Conservation (phyloP, 768 basidiomycete species). For the Chlorophyllum brunneum region DNA sequence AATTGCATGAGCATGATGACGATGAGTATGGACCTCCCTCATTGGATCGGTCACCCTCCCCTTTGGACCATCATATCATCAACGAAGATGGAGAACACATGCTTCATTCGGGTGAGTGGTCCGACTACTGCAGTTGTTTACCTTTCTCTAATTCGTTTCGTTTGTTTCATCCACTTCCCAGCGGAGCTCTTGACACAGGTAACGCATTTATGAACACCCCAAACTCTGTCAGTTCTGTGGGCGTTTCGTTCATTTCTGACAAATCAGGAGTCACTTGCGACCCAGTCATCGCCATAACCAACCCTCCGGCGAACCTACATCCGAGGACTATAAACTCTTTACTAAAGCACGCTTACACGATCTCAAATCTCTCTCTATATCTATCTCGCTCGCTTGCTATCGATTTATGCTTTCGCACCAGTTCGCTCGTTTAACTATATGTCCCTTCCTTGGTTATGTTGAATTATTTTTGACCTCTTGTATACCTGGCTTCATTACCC, state of each 20-base stretch:
- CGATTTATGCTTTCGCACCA: constrained; percentile 9
- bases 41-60: not conserved
- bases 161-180: not conserved
- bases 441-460: not conserved
- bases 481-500: not conserved
- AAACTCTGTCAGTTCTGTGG: not conserved
- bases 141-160: not conserved
- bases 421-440: not conserved
- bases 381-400: not conserved
- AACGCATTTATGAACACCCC: not conserved
- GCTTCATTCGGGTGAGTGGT: constrained; percentile 9
- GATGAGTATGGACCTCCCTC: constrained; percentile 1
- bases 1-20: constrained; percentile 2
- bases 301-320: not conserved
- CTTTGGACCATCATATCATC: not conserved
- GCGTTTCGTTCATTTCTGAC: not conserved
- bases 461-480: not conserved
- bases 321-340: not conserved
- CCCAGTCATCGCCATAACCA: not conserved
- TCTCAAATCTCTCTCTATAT: not conserved
- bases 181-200: constrained; percentile 9
- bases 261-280: not conserved
- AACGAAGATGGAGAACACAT: constrained; percentile 7
- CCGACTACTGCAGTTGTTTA: not conserved
- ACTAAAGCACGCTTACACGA: not conserved